Evolutionary conservation across 805 yeast genomes (phyloP).

Genomic region (Priceomyces haplophilus): DNA sequence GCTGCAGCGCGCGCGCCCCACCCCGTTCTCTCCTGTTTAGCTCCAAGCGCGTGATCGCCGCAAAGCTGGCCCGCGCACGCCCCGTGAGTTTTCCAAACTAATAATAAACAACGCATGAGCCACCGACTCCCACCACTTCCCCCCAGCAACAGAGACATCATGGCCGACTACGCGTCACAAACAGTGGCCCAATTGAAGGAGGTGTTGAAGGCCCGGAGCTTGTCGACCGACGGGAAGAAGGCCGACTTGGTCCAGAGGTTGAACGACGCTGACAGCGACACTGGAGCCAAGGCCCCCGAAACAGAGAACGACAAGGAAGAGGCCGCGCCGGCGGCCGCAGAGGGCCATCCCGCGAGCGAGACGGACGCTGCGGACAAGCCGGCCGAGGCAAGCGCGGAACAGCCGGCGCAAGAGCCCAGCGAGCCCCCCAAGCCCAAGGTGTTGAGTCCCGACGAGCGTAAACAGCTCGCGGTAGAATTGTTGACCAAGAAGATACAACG

Average conservation of each 20-base stretch:
- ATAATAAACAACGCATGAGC: too few species aligned
- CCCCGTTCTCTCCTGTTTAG: too few species aligned
- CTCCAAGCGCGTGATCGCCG: too few species aligned
- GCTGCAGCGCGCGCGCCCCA: too few species aligned
- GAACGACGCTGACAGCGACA: constrained; percentile 48
- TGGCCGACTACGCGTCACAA: constrained; percentile 58
- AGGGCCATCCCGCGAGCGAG: constrained; percentile 12
- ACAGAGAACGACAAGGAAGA: constrained; percentile 15
- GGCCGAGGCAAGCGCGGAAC: constrained; percentile 10
- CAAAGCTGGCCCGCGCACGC: too few species aligned
- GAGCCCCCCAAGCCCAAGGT: constrained; percentile 36
- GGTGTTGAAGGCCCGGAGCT: constrained; percentile 60
- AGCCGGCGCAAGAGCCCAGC: constrained; percentile 14
- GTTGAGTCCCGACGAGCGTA: constrained; percentile 66
- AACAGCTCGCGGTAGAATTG: constrained; percentile 62
- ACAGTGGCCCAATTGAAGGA: constrained; percentile 87
- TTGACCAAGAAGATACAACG: constrained; percentile 66
- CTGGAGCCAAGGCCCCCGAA: constrained; percentile 8
- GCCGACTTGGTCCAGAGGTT: constrained; percentile 69
- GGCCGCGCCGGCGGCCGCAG: constrained; percentile 12
- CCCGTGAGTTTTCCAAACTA: too few species aligned
- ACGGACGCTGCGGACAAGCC: constrained; percentile 12
- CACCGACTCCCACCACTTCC: too few species aligned
- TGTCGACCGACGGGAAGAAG: constrained; percentile 75
- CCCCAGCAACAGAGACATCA: constrained; percentile 18